Base-by-base conservation (phyloP, 2,329 filamentous ascomycete genomes). In the Grosmannia serpens region DNA sequence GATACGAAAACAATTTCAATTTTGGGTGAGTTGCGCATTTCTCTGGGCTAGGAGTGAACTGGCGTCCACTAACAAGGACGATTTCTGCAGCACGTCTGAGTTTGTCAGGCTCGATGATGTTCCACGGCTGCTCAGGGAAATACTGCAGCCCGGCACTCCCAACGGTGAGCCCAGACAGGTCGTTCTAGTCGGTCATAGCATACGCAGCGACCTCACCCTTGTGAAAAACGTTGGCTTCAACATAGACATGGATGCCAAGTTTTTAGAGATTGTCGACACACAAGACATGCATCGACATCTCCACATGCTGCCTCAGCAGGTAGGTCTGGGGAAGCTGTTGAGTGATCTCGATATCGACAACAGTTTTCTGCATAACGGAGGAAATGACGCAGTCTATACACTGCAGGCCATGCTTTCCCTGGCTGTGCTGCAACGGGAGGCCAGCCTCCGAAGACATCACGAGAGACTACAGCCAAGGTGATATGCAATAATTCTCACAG, bases 381-480 rank as follows among this genome's bases (percentile, higher is more conserved):
- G 91, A 1, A 96, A 96, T 63, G 91, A 96, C 68, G 90, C 91
- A 0, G 80, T 84, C 1, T 94, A 87, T 68, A 92, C 89, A 0
- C 71, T 95, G 62, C 84, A 86, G 61, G 86, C 84, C 9, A 81
- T 94, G 77, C 69, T 96, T 8, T 81, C 74, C 6, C 79, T 89
- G 60, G 77, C 75, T 22, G 68, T 77, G 2, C 62, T 67, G 9
- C 69, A 67, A 29, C 69, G 73, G 1, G 57, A 66, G 55, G 53
- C 59, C 51, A 69, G 68, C 33, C 58, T 68, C 15, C 53, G 60
- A 17, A 56, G 60, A 27, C 61, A 62, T 2, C 53, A 54, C 10
- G 49, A 62, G 41, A 53, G 41, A 15, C 6, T 44, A 8, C 7
- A 55, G n/a, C 11, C 53, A 4, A 27, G 31, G 56, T 60, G 2